Base-by-base conservation (phyloP, 2,329 filamentous ascomycete genomes). In the Botrytis hyacinthi region DNA sequence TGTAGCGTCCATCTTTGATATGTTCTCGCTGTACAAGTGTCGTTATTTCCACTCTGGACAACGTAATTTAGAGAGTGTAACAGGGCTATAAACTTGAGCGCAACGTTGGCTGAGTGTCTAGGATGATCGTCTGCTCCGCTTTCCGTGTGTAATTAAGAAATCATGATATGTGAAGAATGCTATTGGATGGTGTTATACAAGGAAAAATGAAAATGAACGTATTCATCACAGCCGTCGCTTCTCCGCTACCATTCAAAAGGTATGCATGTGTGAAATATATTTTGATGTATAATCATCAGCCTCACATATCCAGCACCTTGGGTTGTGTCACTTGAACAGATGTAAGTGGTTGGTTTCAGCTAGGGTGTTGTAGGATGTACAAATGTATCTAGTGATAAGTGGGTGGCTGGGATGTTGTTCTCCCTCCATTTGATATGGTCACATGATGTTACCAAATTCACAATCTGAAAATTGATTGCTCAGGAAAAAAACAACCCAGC, bases 1-100 rank as follows among this genome's bases (percentile, higher is more conserved):
- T 86, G 90, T 85, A 85, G 87, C 87, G 84, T 90, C 89, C 85
- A 78, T 82, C 82, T 81, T 67, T 29, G 35, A 22, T 62, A 57
- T 40, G 9, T 65, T 9, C 26, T 32, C 20, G 54, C 18, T 6
- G 26, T 9, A 14, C 44, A 37, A 54, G 40, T n/a, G 63, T 54
- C 46, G 65, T 54, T 37, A 22, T 20, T 40, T 37, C n/a, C 35
- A 7, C 65, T 54, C n/a, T 40, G 42, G n/a, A 29, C 44, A 37
- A 37, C n/a, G 51, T n/a, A 62, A 37, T 37, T 10, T 12, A 42
- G 16, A 18, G 44, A 66, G 61, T 72, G 70, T 59, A 67, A 67
- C 70, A 66, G 65, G 61, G 61, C 46, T 57, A 44, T 72, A 7
- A 46, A 59, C 0, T 57, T 46, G 46, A 29, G 70, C 46, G 61